phyloP scores from a whole-genome alignment of 1,139 yeast genomes.

The Blastobotrys aristatus region DNA sequence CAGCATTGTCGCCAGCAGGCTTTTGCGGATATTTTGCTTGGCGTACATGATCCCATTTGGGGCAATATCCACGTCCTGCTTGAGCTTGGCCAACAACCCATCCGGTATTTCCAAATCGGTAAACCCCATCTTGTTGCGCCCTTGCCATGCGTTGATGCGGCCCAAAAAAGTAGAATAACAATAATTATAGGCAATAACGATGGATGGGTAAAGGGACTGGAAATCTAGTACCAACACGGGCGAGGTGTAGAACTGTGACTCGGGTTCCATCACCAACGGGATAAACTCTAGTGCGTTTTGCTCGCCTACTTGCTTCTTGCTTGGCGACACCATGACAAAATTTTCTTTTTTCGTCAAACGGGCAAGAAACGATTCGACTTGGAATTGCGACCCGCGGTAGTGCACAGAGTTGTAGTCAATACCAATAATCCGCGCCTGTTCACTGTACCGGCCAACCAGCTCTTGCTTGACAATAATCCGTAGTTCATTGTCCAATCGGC shows the following conservation, averaged over 20 bases:
- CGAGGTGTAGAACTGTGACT: conserved; percentile 75
- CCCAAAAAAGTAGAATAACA: conserved; percentile 89
- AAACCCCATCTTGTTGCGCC: conserved; percentile 23
- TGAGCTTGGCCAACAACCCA: conserved; percentile 52
- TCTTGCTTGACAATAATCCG: conserved; percentile 59
- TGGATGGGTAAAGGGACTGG: conserved; percentile 89
- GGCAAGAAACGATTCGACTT: conserved; percentile 77
- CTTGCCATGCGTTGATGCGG: conserved; percentile 33
- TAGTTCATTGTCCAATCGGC: conserved; percentile 46
- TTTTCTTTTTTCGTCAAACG: conserved; percentile 75
- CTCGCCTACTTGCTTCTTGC: conserved; percentile 71
- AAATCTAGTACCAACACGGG: conserved; percentile 89
- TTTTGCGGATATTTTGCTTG: conserved; percentile 58
- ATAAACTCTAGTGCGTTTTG: conserved; percentile 85
- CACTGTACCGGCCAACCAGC: conserved; percentile 65
- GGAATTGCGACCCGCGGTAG: conserved; percentile 88
- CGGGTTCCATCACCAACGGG: conserved; percentile 91
- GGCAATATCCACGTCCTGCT: conserved; percentile 53
- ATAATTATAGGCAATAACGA: conserved; percentile 85
- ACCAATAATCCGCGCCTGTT: conserved; percentile 81
- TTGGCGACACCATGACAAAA: conserved; percentile 69
- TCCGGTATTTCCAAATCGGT: conserved; percentile 45
- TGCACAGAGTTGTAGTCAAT: conserved; percentile 84
- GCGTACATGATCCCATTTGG: conserved; percentile 87
- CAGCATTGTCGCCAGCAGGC: conserved; percentile 77